Percentiles rank a stretch among this genome's conserved stretches.
phyloP scores from a whole-genome alignment of 108 stramenopile species.

The Discostella stelligeroides region DNA sequence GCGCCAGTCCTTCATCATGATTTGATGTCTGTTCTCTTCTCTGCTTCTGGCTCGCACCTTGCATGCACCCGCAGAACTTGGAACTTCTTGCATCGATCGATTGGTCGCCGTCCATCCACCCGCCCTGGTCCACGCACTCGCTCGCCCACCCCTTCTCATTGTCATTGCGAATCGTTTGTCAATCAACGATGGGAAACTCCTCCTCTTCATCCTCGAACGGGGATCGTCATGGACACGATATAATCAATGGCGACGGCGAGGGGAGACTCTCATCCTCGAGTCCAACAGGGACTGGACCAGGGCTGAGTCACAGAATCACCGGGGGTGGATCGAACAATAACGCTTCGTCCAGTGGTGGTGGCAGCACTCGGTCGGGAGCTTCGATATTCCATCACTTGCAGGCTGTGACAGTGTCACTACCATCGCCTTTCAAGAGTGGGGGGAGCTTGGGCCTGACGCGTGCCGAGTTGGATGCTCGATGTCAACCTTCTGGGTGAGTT shows the following conservation, averaged over 20 bases:
- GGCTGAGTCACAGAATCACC: slow-evolving; percentile 10
- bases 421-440: slow-evolving; percentile 28
- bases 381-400: neutral
- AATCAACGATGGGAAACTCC: slow-evolving; percentile 38
- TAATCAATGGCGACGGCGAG: neutral
- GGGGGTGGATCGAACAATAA: slow-evolving; percentile 20
- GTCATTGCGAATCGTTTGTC: neutral
- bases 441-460: slow-evolving; percentile 58
- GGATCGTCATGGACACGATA: neutral
- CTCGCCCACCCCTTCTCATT: neutral
- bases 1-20: no score
- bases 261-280: neutral
- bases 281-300: neutral
- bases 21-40: no score
- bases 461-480: slow-evolving; percentile 70
- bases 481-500: slow-evolving; percentile 76
- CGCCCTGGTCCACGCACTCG: neutral
- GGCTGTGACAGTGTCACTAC: neutral
- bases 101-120: no score
- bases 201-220: slow-evolving; percentile 24
- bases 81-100: no score
- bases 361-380: neutral
- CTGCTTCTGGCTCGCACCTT: no score
- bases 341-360: neutral
- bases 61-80: no score